Conservation (phyloP, 305 asterid genomes). For the Ilex paraguariensis region DNA sequence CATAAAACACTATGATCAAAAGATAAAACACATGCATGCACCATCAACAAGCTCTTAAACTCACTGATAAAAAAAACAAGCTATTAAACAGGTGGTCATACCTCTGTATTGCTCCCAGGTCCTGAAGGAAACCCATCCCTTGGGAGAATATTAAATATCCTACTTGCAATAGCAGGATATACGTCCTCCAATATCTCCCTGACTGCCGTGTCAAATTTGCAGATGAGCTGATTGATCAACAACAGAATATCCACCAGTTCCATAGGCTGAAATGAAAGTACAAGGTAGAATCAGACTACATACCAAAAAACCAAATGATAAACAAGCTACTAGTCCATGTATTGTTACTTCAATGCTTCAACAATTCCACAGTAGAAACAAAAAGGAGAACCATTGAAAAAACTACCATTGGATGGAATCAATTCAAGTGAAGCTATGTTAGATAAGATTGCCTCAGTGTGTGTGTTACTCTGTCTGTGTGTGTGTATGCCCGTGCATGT, state of each 20-base stretch:
- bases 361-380: too few relatives aligned
- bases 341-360: too few relatives aligned
- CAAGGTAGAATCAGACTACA: background rate
- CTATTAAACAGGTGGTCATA: constrained; percentile 22
- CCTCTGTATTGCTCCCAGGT: constrained; percentile 90
- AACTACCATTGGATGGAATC: too few relatives aligned
- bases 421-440: too few relatives aligned
- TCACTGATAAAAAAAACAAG: too few relatives aligned
- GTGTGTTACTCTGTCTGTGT: too few relatives aligned
- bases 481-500: too few relatives aligned
- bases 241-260: constrained; percentile 76
- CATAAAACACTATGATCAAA: too few relatives aligned
- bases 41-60: background rate
- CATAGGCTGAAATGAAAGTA: constrained; percentile 60
- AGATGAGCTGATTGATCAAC: constrained; percentile 85
- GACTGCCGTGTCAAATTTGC: constrained; percentile 71
- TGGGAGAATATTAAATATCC: constrained; percentile 67
- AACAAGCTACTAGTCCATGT: too few relatives aligned
- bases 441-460: too few relatives aligned
- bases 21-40: too few relatives aligned
- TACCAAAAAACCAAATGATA: background rate
- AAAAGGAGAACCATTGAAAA: too few relatives aligned
- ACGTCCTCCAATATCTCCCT: constrained; percentile 72
- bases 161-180: constrained; percentile 72
- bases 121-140: constrained; percentile 59